These are phyloP conservation scores for Knufia fluminis DNA, from an alignment of 2,329 filamentous ascomycete genomes.

Conservation along the genomic window DNA sequence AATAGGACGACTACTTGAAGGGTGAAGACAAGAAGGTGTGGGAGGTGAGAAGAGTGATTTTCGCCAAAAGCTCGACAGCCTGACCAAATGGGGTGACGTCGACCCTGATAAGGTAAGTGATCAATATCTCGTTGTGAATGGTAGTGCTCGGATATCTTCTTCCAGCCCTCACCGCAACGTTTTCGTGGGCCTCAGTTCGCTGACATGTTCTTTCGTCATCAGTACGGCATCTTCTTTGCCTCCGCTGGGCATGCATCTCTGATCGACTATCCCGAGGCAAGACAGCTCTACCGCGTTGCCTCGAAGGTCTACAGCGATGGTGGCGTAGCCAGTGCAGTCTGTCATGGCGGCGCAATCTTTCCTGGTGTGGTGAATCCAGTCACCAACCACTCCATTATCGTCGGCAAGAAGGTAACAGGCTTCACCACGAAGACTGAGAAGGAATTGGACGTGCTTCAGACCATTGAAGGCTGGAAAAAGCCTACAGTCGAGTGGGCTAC, in stretches of 20 bases:
- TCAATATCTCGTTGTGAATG: background rate
- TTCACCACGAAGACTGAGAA: conserved; percentile 32
- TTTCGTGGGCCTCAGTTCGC: too few relatives aligned
- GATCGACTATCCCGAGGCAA: conserved; percentile 34
- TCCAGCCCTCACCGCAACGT: too few relatives aligned
- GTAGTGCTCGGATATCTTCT: too few relatives aligned
- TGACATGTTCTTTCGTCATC: background rate
- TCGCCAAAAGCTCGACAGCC: conserved; percentile 26
- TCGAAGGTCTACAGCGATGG: conserved; percentile 25
- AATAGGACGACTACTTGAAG: conserved; percentile 28
- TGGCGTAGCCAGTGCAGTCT: conserved; percentile 30
- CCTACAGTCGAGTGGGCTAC: conserved; percentile 28
- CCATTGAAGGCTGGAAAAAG: conserved; percentile 27
- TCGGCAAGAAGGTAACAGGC: conserved; percentile 30
- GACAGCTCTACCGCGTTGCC: conserved; percentile 21
- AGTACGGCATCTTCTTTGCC: conserved; percentile 34
- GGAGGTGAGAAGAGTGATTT: conserved; percentile 28
- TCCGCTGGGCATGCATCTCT: conserved; percentile 33
- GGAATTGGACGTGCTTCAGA: conserved; percentile 29
- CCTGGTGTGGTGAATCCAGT: conserved; percentile 26
- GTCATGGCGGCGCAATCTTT: conserved; percentile 34
- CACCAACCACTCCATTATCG: conserved; percentile 28
- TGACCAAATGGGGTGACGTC: conserved; percentile 26
- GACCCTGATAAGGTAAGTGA: conserved; percentile 18
- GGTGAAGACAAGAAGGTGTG: conserved; percentile 28